These are phyloP conservation scores for Aristolochia californica DNA, from an alignment of 164 flowering plant genomes.

Conservation along the genomic window DNA sequence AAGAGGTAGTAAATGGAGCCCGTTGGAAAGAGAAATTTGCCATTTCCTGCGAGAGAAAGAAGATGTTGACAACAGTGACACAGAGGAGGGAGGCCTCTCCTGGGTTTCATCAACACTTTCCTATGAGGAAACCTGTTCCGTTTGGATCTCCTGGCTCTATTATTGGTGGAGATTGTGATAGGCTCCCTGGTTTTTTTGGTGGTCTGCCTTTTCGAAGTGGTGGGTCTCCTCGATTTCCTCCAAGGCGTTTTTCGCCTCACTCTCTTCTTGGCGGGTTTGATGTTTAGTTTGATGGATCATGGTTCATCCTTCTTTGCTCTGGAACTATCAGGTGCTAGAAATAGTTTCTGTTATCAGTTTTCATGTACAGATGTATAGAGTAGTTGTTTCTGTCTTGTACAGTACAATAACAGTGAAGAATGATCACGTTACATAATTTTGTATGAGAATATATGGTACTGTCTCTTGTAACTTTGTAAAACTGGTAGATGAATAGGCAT, in stretches of 20 bases:
- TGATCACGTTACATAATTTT: too few species aligned
- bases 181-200: not conserved
- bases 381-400: too few species aligned
- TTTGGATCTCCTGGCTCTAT: not conserved
- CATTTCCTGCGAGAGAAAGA: not conserved
- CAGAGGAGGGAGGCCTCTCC: not conserved
- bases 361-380: too few species aligned
- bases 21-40: conserved; percentile 38
- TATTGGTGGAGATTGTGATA: conserved; percentile 2
- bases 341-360: too few species aligned
- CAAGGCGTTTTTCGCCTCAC: conserved; percentile 2
- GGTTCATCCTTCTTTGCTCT: too few species aligned
- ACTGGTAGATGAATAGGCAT: too few species aligned
- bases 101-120: not conserved
- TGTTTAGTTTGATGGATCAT: too few species aligned
- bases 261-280: not conserved
- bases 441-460: too few species aligned
- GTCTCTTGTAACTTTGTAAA: too few species aligned
- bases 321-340: too few species aligned
- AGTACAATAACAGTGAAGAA: too few species aligned
- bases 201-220: not conserved
- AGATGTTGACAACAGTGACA: not conserved
- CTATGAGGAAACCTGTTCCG: not conserved
- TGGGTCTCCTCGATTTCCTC: not conserved
- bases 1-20: not conserved